These are phyloP conservation scores for Fusarium humuli DNA, from an alignment of 2,329 filamentous ascomycete genomes.

Conservation along the genomic window DNA sequence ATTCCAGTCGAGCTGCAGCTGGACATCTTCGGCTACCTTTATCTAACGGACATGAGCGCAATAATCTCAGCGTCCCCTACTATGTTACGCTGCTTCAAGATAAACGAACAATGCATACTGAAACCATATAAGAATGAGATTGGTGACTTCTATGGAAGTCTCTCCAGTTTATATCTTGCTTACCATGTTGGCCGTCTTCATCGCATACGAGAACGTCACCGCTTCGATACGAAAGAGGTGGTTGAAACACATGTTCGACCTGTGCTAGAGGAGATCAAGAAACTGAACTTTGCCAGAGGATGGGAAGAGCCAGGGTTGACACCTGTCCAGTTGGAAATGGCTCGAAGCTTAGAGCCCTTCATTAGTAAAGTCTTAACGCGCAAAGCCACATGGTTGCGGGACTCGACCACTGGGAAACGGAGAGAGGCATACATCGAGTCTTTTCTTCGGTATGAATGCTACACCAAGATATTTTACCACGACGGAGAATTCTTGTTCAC, in stretches of 20 bases:
- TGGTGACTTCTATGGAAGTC: neutral
- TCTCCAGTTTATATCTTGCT: neutral
- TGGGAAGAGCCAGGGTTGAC: neutral
- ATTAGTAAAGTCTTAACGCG: neutral
- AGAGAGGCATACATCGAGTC: neutral
- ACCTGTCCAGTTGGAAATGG: neutral
- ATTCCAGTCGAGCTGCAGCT: neutral
- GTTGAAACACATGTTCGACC: neutral
- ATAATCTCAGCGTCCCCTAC: neutral
- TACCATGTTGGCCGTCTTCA: neutral
- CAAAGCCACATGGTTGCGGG: too few relatives aligned
- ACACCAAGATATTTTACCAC: neutral
- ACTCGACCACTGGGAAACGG: rapidly evolving
- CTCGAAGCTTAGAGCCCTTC: neutral
- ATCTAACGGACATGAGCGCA: neutral
- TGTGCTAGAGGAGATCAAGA: neutral
- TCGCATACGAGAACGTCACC: neutral
- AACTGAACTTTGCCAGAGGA: neutral
- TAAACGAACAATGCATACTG: neutral
- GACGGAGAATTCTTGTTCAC: neutral
- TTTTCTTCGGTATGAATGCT: neutral
- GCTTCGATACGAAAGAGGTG: neutral
- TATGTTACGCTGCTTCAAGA: neutral
- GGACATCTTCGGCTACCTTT: neutral
- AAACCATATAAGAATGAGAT: neutral